Conservation (phyloP, 2,329 filamentous ascomycete species). For the Calonectria hawksworthii region DNA sequence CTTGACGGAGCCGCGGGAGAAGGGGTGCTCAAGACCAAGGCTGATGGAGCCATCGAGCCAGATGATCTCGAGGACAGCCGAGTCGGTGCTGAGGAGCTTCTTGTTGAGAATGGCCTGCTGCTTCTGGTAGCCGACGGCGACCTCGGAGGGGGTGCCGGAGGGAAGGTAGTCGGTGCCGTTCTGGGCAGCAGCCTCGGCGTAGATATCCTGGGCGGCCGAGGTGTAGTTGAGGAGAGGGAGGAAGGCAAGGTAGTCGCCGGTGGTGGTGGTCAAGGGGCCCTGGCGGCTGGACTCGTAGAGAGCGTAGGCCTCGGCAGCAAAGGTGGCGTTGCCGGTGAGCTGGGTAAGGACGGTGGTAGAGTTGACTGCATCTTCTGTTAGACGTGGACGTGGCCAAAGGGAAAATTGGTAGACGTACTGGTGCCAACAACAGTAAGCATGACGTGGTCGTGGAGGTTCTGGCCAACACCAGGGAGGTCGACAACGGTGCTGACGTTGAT, state of each 20-base stretch:
- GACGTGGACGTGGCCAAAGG: background rate
- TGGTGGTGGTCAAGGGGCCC: background rate
- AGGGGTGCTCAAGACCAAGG: constrained; percentile 39
- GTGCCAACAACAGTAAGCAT: constrained; percentile 16
- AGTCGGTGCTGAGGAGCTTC: constrained; percentile 24
- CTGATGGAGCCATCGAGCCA: constrained; percentile 35
- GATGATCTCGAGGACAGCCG: constrained; percentile 35
- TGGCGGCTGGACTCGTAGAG: background rate
- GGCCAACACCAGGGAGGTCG: constrained; percentile 63
- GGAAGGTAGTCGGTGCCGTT: constrained; percentile 24
- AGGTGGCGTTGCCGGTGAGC: background rate
- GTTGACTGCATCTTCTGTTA: background rate
- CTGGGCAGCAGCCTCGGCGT: background rate
- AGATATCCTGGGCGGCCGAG: background rate
- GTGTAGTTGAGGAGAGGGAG: constrained; percentile 1
- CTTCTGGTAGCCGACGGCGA: constrained; percentile 32
- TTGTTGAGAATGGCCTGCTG: constrained; percentile 35
- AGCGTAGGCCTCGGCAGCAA: background rate
- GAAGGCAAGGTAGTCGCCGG: background rate
- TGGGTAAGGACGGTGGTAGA: background rate
- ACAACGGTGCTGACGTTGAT: constrained; percentile 57
- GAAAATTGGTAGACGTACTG: constrained; percentile 22
- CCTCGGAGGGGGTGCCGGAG: constrained; percentile 22
- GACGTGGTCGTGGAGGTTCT: constrained; percentile 60
- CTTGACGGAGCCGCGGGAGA: constrained; percentile 39